Evolutionary conservation across 306 rosid genomes (phyloP), one percentile per base, ranked within the genome.

Genomic region (Trichosanthes cucumerina): DNA sequence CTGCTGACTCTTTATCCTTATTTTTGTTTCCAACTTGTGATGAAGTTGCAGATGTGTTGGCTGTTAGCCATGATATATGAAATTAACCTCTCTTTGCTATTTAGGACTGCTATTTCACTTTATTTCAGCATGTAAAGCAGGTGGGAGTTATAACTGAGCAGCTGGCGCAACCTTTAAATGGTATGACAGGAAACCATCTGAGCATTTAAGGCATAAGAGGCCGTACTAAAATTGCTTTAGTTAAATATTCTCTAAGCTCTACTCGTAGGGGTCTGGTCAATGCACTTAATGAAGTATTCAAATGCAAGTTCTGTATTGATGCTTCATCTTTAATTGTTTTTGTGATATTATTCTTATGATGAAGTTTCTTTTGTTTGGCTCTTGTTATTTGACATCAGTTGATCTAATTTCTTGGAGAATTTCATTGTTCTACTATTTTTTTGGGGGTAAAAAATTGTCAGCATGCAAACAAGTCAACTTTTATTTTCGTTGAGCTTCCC

Each of bases 141-240:
- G 95, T 88, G 96, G 92, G 85, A 84, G 91, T 85, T 78, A 71
- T 76, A 68, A 80, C 88, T 86, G 91, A 89, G 96, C 98, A 83
- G 97, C 97, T 86, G 93, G 98, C 86, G 84, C 87, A 88, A 81
- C 92, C 11, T 84, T 91, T 75, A 85, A 92, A 95, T 95, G 97
- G 97, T 95, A 95, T 92, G 98, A 63, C 82, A 88, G 97, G 97
- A 95, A 84, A 79, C 84, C 79, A 86, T 88, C 86, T 84, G 88
- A 83, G 86, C 89, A 84, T 84, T 77, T 89, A 86, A 91, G 89
- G 85, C 81, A 86, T 83, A 85, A 88, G 83, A 91, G 96, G 85
- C 87, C 83, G 83, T 71, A 13, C 83, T 80, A 82, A 79, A 85
- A 74, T 89, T 87, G 75, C 68, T 87, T 69, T 77, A 78, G 56